Evolutionary conservation across 2,329 filamentous ascomycete species (phyloP), one percentile per base, ranked within the genome.

Genomic region (Myrmaecium sp.): DNA sequence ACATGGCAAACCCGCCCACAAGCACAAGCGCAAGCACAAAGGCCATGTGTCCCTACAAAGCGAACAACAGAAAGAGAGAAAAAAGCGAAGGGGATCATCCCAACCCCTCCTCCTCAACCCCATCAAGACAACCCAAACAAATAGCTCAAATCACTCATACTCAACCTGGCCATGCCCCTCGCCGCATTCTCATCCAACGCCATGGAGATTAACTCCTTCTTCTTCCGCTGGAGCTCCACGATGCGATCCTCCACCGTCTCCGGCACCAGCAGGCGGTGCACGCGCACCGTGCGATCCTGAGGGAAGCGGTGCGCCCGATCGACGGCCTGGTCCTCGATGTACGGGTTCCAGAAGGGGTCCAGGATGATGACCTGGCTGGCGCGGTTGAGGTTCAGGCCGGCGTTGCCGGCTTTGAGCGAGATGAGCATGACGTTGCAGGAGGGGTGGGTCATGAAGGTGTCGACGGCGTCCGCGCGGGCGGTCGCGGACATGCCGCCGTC

Each of bases 321-420:
- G 26, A 93, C 74, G 4, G 84, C 84, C 52, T 94, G 84, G 51
- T 83, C 81, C 53, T 93, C 84, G 25, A 91, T 77, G 44, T 77
- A 92, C 0, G 83, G 84, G 36, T 93, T 94, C 81, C 82, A 93
- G 55, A 91, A 92, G 0, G 83, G 83, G 45, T 93, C 83, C 44
- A 92, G 71, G 36, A 93, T 78, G 48, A 94, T 81, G 37, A 93
- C 80, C 35, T 82, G 75, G 2, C 74, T 81, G 0, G 83, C 84
- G 11, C 72, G 69, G 20, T 77, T 80, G 13, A 94, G 63, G 43
- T 94, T 94, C 23, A 94, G 65, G 2, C 84, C 84, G 0, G 83
- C 73, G 39, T 86, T 86, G 17, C 80, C 80, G 2, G 80, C 79
- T 40, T 80, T 81, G 25, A 86, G 59, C 2, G 76, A 83, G 2